Evolutionary conservation across 2,329 filamentous ascomycete genomes (phyloP).

Genomic region (Fusarium poae): DNA sequence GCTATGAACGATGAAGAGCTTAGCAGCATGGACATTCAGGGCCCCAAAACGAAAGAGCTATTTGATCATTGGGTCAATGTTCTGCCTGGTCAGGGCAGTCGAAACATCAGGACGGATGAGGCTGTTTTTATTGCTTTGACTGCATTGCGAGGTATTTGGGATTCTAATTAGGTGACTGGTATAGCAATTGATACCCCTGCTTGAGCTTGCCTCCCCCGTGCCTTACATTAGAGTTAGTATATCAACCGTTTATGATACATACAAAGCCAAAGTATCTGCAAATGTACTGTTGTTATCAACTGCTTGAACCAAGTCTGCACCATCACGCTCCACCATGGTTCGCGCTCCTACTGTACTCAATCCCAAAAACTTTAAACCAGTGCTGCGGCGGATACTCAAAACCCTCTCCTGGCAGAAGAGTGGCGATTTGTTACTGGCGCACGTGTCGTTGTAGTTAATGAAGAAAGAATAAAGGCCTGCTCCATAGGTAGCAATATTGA

Average conservation of each 20-base stretch:
- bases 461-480: conserved; percentile 78
- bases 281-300: conserved; percentile 50
- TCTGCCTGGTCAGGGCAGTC: conserved; percentile 82
- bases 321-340: conserved; percentile 47
- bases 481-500: conserved; percentile 70
- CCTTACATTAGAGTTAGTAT: conserved; percentile 20
- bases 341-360: conserved; percentile 49
- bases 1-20: conserved; percentile 71
- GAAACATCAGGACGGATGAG: conserved; percentile 87
- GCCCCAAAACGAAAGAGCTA: conserved; percentile 73
- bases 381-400: conserved; percentile 46
- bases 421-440: conserved; percentile 58
- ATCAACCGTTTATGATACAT: conserved; percentile 38
- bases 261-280: conserved; percentile 49
- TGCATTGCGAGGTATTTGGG: conserved; percentile 72
- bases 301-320: conserved; percentile 40
- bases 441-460: conserved; percentile 69
- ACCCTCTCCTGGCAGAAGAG: conserved; percentile 63
- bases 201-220: conserved; percentile 9
- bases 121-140: conserved; percentile 82
- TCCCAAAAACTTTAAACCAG: conserved; percentile 46
- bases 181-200: conserved; percentile 45
- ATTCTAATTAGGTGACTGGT: conserved; percentile 46
- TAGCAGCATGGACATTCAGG: conserved; percentile 71
- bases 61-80: conserved; percentile 91